These are phyloP conservation scores for Boletus insuetus DNA, from an alignment of 768 basidiomycete genomes.

Conservation along the genomic window DNA sequence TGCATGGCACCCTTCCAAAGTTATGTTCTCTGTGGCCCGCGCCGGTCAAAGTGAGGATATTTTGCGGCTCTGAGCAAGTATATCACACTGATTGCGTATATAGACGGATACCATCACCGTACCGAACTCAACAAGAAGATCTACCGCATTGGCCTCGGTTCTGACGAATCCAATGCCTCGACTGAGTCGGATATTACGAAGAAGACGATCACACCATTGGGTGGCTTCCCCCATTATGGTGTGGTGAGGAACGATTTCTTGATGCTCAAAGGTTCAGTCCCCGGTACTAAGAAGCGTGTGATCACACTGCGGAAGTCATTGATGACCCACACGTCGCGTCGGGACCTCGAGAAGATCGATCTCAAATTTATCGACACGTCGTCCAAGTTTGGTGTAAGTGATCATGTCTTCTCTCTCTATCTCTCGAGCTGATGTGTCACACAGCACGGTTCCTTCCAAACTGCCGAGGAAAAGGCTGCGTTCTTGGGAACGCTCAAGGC, in stretches of 20 bases:
- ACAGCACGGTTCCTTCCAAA: constrained; percentile 96
- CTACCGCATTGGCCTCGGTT: constrained; percentile 86
- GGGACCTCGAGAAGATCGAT: constrained; percentile 95
- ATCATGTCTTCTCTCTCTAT: not conserved
- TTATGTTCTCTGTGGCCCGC: constrained; percentile 99
- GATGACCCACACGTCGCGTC: constrained; percentile 93
- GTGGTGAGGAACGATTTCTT: constrained; percentile 98
- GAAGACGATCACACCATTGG: constrained; percentile 94
- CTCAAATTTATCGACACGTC: constrained; percentile 99
- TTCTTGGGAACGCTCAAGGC: constrained; percentile 92
- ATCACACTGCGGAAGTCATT: constrained; percentile 96
- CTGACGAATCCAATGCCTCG: constrained; percentile 80
- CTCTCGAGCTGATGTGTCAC: constrained; percentile 7
- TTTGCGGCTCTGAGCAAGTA: not conserved
- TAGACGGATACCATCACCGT: constrained; percentile 94
- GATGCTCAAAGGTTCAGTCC: constrained; percentile 93
- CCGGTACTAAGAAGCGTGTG: constrained; percentile 97
- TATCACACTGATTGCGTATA: constrained; percentile 6
- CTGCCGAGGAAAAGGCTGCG: constrained; percentile 91
- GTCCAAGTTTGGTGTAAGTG: constrained; percentile 90
- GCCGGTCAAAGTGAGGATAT: constrained; percentile 91
- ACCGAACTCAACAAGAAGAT: constrained; percentile 99
- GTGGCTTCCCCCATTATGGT: constrained; percentile 99
- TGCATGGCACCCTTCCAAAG: constrained; percentile 98
- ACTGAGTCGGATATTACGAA: constrained; percentile 94